Evolutionary conservation across 1,284 basidiomycete species (phyloP), one percentile per base, ranked within the genome.

Genomic region (Puccinia novopanici): DNA sequence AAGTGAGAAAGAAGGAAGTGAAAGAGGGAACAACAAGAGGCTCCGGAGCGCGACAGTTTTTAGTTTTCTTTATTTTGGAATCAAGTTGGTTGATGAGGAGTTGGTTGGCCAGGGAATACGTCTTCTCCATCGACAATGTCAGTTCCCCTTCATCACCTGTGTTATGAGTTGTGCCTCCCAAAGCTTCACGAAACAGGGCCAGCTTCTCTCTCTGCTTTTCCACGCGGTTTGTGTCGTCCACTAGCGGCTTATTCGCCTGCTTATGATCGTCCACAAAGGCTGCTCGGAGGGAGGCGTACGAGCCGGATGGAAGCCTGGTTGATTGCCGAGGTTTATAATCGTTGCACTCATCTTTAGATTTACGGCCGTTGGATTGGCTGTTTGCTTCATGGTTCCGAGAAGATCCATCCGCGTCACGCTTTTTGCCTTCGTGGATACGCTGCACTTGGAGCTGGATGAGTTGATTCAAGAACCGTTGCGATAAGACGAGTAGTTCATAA

Each of bases 371-470:
- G 22, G 22, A n/a, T 8, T 40, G 17, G 37, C 3, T 22, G 34
- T 30, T 59, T 9, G 17, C 9, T 34, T 13, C 27, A 63, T 5
- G 19, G 61, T 34, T 42, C 9, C 6, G 12, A 12, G 59, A 40
- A 17, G 1, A 42, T 63, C 34, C 61, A 5, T 19, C 30, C 59
- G 59, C 19, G 24, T 30, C 59, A 10, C 61, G 67, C 5, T 30
- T 27, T 50, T 15, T 9, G 50, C 48, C 45, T 27, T 50, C 45
- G 10, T 50, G 27, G 40, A 70, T 70, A 17, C 24, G 48, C 45
- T 34, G 37, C 37, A 70, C 19, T 50, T 70, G 50, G 45, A 52
- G 48, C 48, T 70, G 67, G 34, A 73, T 73, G 13, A 73, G 34
- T 3, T 57, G 48, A 30, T 73, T 19, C 50, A 73, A 57, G 34